Conservation (phyloP, 148 eudicot species). For the Chenopodium quinoa region DNA sequence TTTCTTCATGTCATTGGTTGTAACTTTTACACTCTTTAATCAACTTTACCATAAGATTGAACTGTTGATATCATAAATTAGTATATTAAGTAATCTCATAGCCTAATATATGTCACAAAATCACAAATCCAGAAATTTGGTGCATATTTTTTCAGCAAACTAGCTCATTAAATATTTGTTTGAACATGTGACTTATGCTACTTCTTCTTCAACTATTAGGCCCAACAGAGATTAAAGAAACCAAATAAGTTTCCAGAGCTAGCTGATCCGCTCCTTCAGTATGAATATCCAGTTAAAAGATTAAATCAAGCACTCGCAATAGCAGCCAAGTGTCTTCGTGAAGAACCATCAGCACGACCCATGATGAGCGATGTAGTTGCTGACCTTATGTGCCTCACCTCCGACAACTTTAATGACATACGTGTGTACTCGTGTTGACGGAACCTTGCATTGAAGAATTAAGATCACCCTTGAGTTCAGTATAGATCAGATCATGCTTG, state of each 20-base stretch:
- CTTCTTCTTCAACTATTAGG: conserved; percentile 30
- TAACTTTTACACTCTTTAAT: neutral
- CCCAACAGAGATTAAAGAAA: conserved; percentile 49
- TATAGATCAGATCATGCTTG: neutral
- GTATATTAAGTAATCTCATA: too few species aligned
- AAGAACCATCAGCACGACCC: conserved; percentile 56
- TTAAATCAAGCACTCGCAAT: conserved; percentile 62
- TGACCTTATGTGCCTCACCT: conserved; percentile 5
- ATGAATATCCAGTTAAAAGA: conserved; percentile 42
- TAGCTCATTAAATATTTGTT: too few species aligned
- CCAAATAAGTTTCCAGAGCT: conserved; percentile 44
- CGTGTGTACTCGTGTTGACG: neutral
- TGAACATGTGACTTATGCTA: neutral
- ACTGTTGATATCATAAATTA: too few species aligned
- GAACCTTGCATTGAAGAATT: neutral
- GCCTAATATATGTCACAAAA: too few species aligned
- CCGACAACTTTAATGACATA: neutral
- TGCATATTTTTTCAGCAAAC: too few species aligned
- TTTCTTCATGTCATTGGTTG: too few species aligned
- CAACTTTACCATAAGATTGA: too few species aligned
- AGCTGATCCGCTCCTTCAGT: conserved; percentile 57
- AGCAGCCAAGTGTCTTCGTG: conserved; percentile 70
- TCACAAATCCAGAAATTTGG: too few species aligned
- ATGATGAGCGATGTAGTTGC: conserved; percentile 38
- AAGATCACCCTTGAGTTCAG: neutral